Evolutionary conservation across 345 rosid species (phyloP), one percentile per base, ranked within the genome.

Genomic region (Eucalyptus sideroxylon): DNA sequence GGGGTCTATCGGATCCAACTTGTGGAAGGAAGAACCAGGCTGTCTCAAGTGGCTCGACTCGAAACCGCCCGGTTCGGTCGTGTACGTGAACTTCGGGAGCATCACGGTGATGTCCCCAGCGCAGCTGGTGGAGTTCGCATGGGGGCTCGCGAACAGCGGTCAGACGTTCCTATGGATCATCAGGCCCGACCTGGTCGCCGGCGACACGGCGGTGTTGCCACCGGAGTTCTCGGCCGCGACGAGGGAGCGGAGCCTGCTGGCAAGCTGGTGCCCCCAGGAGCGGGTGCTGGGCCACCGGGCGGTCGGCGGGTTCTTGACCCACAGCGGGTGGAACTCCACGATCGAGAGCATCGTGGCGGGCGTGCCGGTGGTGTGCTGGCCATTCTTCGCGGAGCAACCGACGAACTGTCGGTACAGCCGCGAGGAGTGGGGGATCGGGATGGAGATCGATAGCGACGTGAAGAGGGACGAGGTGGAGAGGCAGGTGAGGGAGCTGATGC

Each of bases 31-130:
- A 34, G 92, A 93, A 2, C 56, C 47, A 1, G 87, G 82, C 9
- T 89, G 94, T 27, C 69, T 91, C 45, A 53, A 85, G n/a, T 93
- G 94, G 94, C 90, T 93, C 2, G 49, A 91, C 44, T 81, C 91
- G 17, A 90, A 90, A 16, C 6, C 87, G 45, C 88, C 50, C 89
- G 87, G 88, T 67, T 85, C 91, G 26, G 91, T 92, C 34, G 37
- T 65, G 37, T 65, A 65, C 19, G 72, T 65, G 72, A 65, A 65
- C 72, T 65, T 65, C 17, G 93, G 93, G 16, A 86, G 91, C 82
- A 65, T 91, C 40, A 62, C 89, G 16, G 91, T 90, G 42, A 85
- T 93, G 91, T 89, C 91, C 3, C n/a, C 90, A 2, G 53, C 88
- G 4, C 93, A 93, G 53, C 89, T 93, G 6, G 89, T 72, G 26